Conservation (phyloP, 164 flowering plant species). For the Tinospora cordifolia region DNA sequence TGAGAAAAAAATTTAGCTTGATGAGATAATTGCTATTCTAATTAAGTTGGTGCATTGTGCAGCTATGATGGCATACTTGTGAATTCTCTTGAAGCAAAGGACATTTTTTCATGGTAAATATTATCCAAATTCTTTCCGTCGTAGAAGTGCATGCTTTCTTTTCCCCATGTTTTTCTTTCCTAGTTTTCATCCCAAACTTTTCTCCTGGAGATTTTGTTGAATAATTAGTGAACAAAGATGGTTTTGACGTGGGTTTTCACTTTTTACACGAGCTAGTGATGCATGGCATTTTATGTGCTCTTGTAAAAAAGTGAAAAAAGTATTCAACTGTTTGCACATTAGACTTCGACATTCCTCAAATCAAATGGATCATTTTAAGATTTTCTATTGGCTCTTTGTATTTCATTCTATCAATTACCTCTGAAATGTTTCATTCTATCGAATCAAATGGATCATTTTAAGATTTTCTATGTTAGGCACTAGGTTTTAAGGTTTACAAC, state of each 20-base stretch:
- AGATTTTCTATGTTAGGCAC: no score
- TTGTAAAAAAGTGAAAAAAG: no score
- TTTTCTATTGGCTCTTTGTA: no score
- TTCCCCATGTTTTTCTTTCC: not conserved
- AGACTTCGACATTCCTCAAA: no score
- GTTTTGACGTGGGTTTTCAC: not conserved
- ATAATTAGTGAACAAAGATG: not conserved
- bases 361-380: no score
- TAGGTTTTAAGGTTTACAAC: no score
- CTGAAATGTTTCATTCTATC: no score
- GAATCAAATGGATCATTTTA: no score
- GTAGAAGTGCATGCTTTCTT: not conserved
- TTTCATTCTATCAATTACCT: no score
- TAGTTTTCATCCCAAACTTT: not conserved
- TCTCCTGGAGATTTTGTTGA: not conserved
- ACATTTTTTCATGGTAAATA: conserved; percentile 49
- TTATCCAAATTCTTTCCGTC: not conserved
- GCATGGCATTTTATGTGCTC: not conserved
- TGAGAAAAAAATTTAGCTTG: not conserved
- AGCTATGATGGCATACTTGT: conserved; percentile 89
- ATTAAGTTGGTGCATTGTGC: conserved; percentile 24
- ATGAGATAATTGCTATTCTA: not conserved
- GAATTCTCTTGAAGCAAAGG: conserved; percentile 69
- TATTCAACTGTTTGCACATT: no score
- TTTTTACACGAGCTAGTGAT: not conserved